phyloP scores from a whole-genome alignment of 495 filamentous ascomycete genomes.

The Sordaria brevicollis region DNA sequence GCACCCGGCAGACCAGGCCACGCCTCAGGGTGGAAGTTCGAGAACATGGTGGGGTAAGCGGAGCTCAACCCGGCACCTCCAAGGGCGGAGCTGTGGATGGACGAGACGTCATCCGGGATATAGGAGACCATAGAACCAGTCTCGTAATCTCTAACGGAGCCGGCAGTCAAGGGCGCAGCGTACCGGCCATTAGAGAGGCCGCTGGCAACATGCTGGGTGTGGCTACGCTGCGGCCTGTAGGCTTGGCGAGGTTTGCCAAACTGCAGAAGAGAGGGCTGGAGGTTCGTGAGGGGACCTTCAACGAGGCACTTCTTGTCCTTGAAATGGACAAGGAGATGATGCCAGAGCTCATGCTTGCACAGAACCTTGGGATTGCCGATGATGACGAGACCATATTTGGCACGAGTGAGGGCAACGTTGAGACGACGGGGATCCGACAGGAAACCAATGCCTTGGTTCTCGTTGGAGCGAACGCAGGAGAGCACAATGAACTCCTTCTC shows the following conservation, averaged over 20 bases:
- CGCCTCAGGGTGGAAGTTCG: constrained; percentile 71
- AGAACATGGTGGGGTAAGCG: constrained; percentile 92
- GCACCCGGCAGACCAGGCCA: constrained; percentile 78
- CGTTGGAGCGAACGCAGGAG: constrained; percentile 96
- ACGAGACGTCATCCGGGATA: constrained; percentile 95
- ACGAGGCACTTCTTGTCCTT: constrained; percentile 96
- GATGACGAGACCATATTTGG: constrained; percentile 92
- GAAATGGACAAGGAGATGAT: constrained; percentile 91
- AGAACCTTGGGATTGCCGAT: constrained; percentile 97
- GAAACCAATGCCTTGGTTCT: constrained; percentile 98
- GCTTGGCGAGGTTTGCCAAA: constrained; percentile 88
- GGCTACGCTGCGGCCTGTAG: constrained; percentile 74
- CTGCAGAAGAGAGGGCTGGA: constrained; percentile 89
- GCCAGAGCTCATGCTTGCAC: constrained; percentile 96
- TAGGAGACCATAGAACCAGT: constrained; percentile 82
- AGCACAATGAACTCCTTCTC: constrained; percentile 99
- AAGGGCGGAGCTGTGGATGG: constrained; percentile 84
- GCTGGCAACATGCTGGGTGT: constrained; percentile 54
- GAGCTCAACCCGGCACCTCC: constrained; percentile 69
- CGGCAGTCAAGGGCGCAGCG: constrained; percentile 32
- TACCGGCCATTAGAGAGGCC: constrained; percentile 49
- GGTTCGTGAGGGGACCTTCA: constrained; percentile 90
- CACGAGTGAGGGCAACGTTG: constrained; percentile 96
- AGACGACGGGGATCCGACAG: constrained; percentile 95
- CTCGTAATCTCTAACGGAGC: constrained; percentile 63